Conservation (phyloP, 1,139 yeast species). For the Candida sp. region DNA sequence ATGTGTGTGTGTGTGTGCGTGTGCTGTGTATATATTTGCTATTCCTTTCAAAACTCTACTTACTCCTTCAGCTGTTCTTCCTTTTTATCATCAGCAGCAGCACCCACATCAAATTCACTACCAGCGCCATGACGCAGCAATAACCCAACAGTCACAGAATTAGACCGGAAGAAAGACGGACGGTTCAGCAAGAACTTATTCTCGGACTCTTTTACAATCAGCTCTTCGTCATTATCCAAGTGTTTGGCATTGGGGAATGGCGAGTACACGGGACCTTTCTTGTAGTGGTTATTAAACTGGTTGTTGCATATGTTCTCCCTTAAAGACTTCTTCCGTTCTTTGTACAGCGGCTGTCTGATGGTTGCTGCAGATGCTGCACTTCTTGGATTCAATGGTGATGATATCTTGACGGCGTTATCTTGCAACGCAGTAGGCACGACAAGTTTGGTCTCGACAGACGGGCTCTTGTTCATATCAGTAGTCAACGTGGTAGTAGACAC, state of each 20-base stretch:
- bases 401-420: background rate
- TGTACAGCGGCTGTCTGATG: background rate
- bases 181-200: conserved; percentile 24
- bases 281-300: conserved; percentile 50
- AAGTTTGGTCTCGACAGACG: conserved; percentile 1
- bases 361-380: background rate
- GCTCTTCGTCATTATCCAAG: conserved; percentile 38
- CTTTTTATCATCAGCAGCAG: background rate
- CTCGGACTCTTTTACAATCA: conserved; percentile 22
- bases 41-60: background rate
- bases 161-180: conserved; percentile 40
- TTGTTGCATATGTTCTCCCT: conserved; percentile 18
- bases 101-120: background rate
- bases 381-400: conserved; percentile 6
- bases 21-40: background rate
- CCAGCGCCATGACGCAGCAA: conserved; percentile 23
- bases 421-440: background rate
- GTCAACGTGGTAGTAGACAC: conserved; percentile 26
- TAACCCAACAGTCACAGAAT: conserved; percentile 46
- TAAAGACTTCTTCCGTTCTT: conserved; percentile 5
- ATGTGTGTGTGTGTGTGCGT: background rate
- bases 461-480: conserved; percentile 11
- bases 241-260: conserved; percentile 50
- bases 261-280: conserved; percentile 40
- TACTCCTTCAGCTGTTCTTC: background rate